A percentile compares a stretch with the other conserved stretches of the same genome.
phyloP scores from a whole-genome alignment of 2,329 filamentous ascomycete genomes.

The Chaetomium olivaceum region DNA sequence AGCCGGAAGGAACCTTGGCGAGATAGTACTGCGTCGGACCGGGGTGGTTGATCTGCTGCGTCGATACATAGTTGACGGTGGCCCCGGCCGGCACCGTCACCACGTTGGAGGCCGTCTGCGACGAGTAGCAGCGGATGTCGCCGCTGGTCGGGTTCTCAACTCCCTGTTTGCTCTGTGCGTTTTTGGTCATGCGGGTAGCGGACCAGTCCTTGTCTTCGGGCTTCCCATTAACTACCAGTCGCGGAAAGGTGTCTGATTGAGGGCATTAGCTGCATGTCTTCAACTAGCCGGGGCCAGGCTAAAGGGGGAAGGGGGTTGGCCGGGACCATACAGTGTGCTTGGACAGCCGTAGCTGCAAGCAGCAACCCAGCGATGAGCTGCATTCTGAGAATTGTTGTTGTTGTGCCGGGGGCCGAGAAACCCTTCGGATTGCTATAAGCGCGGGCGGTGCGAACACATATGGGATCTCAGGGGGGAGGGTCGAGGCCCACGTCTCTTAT shows the following conservation, averaged over 20 bases:
- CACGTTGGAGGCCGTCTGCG: conserved; percentile 36
- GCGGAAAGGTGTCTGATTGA: conserved; percentile 39
- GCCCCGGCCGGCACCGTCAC: conserved; percentile 38
- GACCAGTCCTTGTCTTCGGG: conserved; percentile 40
- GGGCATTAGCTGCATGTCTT: neutral
- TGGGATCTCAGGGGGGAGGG: neutral
- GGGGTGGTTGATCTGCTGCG: conserved; percentile 42
- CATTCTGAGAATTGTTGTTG: conserved; percentile 23
- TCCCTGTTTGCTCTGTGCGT: conserved; percentile 40
- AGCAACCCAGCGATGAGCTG: conserved; percentile 29
- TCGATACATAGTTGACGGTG: conserved; percentile 40
- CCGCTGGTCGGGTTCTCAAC: conserved; percentile 37
- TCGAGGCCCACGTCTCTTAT: neutral
- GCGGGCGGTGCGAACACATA: neutral
- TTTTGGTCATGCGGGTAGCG: conserved; percentile 42
- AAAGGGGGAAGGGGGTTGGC: neutral
- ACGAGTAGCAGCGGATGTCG: conserved; percentile 42
- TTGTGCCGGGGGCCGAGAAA: neutral
- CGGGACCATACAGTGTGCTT: conserved; percentile 33
- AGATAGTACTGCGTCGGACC: conserved; percentile 46
- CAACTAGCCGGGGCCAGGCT: neutral
- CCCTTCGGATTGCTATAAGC: neutral
- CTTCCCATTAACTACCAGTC: conserved; percentile 40
- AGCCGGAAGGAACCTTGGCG: conserved; percentile 40
- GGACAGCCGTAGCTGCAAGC: conserved; percentile 29